phyloP scores from a whole-genome alignment of 129 eudicot genomes.

The Silybum marianum region DNA sequence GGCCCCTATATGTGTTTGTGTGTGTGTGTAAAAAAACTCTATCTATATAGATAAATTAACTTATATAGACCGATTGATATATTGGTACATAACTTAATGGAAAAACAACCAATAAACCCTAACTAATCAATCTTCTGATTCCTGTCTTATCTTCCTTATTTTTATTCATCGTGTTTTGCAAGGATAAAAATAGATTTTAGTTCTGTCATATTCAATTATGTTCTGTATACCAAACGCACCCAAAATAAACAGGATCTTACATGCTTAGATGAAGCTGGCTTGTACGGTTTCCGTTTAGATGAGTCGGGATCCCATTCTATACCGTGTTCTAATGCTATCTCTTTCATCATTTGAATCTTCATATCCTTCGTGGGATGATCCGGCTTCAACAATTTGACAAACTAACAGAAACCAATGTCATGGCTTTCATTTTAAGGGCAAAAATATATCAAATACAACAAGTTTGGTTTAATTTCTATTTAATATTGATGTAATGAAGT shows the following conservation, averaged over 20 bases:
- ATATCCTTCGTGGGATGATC: slow-evolving; percentile 46
- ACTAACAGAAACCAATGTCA: slow-evolving; percentile 29
- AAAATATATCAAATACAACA: neutral
- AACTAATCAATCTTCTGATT: no score
- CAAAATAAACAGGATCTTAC: slow-evolving; percentile 26
- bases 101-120: no score
- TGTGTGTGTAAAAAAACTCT: no score
- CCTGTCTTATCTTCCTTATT: neutral
- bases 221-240: neutral
- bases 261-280: slow-evolving; percentile 29
- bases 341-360: slow-evolving; percentile 73
- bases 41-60: no score
- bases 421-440: neutral
- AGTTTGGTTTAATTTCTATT: neutral
- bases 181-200: neutral
- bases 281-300: slow-evolving; percentile 43
- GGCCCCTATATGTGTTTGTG: no score
- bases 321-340: slow-evolving; percentile 62
- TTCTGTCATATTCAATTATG: neutral
- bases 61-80: no score
- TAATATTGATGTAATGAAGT: no score
- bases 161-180: neutral
- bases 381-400: slow-evolving; percentile 44
- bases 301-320: slow-evolving; percentile 60
- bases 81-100: no score